Conservation (phyloP, 352 stramenopile species). For the Phytophthora niederhauseri region DNA sequence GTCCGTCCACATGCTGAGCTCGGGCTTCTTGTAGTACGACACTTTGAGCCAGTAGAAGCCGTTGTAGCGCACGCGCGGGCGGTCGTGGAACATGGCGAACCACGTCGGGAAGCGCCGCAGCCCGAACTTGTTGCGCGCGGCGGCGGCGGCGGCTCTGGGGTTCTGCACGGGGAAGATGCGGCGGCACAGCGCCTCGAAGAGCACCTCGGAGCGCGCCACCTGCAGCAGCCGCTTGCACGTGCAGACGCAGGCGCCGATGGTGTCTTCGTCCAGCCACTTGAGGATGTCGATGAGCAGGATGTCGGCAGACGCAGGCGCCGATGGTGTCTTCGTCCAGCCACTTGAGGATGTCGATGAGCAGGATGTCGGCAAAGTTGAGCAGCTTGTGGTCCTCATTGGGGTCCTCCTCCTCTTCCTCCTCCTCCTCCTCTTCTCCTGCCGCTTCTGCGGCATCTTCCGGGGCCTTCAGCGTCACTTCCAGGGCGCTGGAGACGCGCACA, state of each 20-base stretch:
- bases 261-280: constrained; percentile 78
- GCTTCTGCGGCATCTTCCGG: background rate
- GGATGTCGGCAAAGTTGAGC: constrained; percentile 69
- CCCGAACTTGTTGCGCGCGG: constrained; percentile 56
- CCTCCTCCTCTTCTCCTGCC: constrained; percentile 25
- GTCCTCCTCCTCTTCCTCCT: constrained; percentile 30
- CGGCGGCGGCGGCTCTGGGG: constrained; percentile 46
- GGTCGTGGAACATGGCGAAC: constrained; percentile 74
- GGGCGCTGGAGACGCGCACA: background rate
- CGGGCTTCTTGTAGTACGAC: constrained; percentile 87
- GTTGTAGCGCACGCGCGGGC: constrained; percentile 78
- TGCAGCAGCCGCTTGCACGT: constrained; percentile 63
- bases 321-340: constrained; percentile 83
- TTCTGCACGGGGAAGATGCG: constrained; percentile 76
- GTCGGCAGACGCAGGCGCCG: constrained; percentile 56
- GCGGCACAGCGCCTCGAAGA: constrained; percentile 74
- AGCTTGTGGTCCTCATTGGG: constrained; percentile 43
- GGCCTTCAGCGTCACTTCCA: background rate
- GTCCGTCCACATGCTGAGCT: constrained; percentile 87
- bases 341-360: constrained; percentile 72
- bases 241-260: constrained; percentile 56
- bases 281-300: constrained; percentile 73
- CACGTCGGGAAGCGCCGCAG: constrained; percentile 71
- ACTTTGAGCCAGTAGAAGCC: constrained; percentile 83
- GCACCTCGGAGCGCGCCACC: constrained; percentile 53